Evolutionary conservation across 2,329 filamentous ascomycete genomes (phyloP).

Genomic region (Pseudocercospora fijiensis): DNA sequence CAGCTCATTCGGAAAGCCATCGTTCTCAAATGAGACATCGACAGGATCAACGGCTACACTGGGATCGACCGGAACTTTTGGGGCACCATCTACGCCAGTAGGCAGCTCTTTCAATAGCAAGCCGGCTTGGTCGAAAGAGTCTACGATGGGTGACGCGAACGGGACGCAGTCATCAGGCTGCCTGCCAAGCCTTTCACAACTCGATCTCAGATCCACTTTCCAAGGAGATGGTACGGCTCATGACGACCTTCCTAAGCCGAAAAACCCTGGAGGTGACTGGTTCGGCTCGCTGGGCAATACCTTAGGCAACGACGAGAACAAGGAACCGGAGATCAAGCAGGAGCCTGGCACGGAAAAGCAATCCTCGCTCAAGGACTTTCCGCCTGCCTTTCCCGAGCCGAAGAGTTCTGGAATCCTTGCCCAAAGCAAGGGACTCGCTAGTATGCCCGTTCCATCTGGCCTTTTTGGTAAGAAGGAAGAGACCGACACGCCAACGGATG

Average conservation of each 20-base stretch:
- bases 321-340: conserved; percentile 38
- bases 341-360: conserved; percentile 38
- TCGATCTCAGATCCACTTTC: conserved; percentile 68
- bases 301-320: conserved; percentile 40
- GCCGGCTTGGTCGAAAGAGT: conserved; percentile 33
- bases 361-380: conserved; percentile 38
- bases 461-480: conserved; percentile 2
- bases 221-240: conserved; percentile 62
- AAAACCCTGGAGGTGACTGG: conserved; percentile 31
- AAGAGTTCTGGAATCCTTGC: not conserved
- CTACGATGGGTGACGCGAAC: conserved; percentile 22
- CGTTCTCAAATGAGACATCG: conserved; percentile 17
- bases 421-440: conserved; percentile 10
- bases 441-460: conserved; percentile 5
- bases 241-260: conserved; percentile 57
- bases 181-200: conserved; percentile 43
- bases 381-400: conserved; percentile 36
- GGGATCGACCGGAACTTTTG: conserved; percentile 41
- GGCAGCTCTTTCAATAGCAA: conserved; percentile 33
- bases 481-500: conserved; percentile 32
- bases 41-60: conserved; percentile 46
- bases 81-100: conserved; percentile 33
- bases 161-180: conserved; percentile 19
- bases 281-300: conserved; percentile 36
- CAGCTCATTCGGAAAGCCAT: conserved; percentile 17